phyloP scores from a whole-genome alignment of 1,139 yeast genomes.

The Debaryomycetaceae sp. region DNA sequence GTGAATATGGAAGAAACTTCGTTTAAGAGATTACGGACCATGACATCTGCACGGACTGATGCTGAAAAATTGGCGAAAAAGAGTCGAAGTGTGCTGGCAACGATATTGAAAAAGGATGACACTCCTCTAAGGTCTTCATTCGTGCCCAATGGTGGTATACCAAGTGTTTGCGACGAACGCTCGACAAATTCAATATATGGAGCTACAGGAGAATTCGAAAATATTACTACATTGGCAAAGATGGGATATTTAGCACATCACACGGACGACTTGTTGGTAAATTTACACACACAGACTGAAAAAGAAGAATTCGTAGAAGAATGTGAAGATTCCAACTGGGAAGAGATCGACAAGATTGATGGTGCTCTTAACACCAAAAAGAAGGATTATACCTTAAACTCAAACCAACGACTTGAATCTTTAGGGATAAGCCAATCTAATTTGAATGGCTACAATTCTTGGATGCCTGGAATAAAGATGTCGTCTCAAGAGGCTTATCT shows the following conservation, averaged over 20 bases:
- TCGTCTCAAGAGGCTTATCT: slow-evolving; percentile 1
- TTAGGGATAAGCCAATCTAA: neutral
- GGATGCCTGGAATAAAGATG: slow-evolving; percentile 2
- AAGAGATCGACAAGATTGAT: neutral
- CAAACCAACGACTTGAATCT: neutral
- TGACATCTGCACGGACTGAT: too few relatives aligned
- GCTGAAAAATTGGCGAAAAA: too few relatives aligned
- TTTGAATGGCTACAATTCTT: slow-evolving; percentile 1
- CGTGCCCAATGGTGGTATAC: too few relatives aligned
- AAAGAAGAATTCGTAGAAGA: neutral
- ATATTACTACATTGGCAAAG: neutral
- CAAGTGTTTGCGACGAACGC: too few relatives aligned
- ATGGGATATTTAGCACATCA: neutral
- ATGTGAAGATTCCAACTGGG: neutral
- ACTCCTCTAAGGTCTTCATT: too few relatives aligned
- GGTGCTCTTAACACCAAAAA: neutral
- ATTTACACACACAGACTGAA: too few relatives aligned
- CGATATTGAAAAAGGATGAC: too few relatives aligned
- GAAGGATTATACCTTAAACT: neutral
- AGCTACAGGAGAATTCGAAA: neutral
- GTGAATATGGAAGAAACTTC: too few relatives aligned
- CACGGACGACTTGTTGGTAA: neutral
- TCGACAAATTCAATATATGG: too few relatives aligned
- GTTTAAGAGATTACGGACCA: too few relatives aligned
- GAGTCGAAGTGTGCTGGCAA: too few relatives aligned